Evolutionary conservation across 441 rosid genomes (phyloP).

Genomic region (Populus hybrid): DNA sequence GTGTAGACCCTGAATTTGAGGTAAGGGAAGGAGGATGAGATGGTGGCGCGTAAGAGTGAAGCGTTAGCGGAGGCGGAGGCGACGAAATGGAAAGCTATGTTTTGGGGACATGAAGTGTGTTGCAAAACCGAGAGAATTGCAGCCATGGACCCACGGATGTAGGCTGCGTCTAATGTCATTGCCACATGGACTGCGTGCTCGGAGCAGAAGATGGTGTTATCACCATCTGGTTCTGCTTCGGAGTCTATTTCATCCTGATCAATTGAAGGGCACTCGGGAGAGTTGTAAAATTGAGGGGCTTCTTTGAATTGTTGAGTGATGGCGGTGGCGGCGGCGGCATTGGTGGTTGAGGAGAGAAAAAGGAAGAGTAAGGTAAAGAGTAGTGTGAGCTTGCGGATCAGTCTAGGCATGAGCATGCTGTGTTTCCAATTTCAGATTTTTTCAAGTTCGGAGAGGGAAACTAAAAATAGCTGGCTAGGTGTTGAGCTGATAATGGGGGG

Average conservation of each 20-base stretch:
- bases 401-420: slow-evolving; percentile 1
- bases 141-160: slow-evolving; percentile 93
- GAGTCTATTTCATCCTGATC: slow-evolving; percentile 9
- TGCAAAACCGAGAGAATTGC: slow-evolving; percentile 86
- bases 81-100: slow-evolving; percentile 77
- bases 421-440: background rate
- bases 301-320: slow-evolving; percentile 60
- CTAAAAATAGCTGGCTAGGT: background rate
- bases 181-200: slow-evolving; percentile 75
- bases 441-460: slow-evolving; percentile 8
- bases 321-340: slow-evolving; percentile 16
- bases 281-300: slow-evolving; percentile 90
- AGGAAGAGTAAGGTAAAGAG: slow-evolving; percentile 5
- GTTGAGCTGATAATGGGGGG: background rate
- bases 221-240: slow-evolving; percentile 21
- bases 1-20: slow-evolving; percentile 57
- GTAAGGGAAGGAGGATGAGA: slow-evolving; percentile 76
- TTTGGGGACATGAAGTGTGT: slow-evolving; percentile 88
- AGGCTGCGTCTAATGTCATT: slow-evolving; percentile 75
- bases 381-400: background rate
- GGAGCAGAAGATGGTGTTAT: slow-evolving; percentile 38
- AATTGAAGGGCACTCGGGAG: slow-evolving; percentile 55
- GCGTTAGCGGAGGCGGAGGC: slow-evolving; percentile 63
- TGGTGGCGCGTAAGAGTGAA: slow-evolving; percentile 47
- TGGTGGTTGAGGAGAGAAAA: slow-evolving; percentile 11